A percentile compares a stretch with the other conserved stretches of the same genome.
Conservation (phyloP, 768 basidiomycete species). For the Phlebiopsis gigantea region DNA sequence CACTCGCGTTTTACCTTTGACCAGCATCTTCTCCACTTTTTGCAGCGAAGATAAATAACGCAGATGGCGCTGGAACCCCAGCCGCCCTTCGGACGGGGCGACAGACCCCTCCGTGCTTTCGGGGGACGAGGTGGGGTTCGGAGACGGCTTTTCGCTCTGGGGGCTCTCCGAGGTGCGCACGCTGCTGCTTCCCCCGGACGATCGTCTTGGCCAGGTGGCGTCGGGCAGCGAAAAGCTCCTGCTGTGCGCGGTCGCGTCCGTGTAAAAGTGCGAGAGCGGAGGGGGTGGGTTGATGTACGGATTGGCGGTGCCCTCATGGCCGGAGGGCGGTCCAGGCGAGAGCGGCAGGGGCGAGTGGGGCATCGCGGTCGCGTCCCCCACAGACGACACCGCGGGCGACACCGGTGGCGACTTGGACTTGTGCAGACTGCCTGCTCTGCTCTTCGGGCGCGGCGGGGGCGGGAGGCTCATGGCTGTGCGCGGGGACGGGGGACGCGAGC, state of each 20-base stretch:
- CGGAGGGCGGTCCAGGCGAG: slow-evolving; percentile 5
- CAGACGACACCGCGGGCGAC: slow-evolving; percentile 12
- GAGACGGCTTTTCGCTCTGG: neutral
- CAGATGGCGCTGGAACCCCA: slow-evolving; percentile 10
- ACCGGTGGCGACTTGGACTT: slow-evolving; percentile 10
- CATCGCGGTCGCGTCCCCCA: slow-evolving; percentile 1
- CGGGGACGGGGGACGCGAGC: slow-evolving; percentile 3
- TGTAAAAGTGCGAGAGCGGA: slow-evolving; percentile 17
- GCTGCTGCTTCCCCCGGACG: neutral
- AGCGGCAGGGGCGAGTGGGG: neutral
- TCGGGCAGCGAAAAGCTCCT: slow-evolving; percentile 2
- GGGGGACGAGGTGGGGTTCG: slow-evolving; percentile 5
- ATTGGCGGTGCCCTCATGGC: slow-evolving; percentile 19
- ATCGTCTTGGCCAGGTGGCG: neutral
- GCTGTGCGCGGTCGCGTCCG: slow-evolving; percentile 5
- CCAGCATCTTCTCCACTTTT: slow-evolving; percentile 9
- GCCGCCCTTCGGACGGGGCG: neutral
- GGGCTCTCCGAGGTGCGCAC: neutral
- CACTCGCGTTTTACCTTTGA: slow-evolving; percentile 9
- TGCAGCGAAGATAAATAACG: slow-evolving; percentile 9
- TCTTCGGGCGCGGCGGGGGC: slow-evolving; percentile 21
- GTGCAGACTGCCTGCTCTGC: slow-evolving; percentile 11
- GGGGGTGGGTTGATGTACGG: slow-evolving; percentile 36
- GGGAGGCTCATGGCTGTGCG: slow-evolving; percentile 16
- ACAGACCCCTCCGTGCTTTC: slow-evolving; percentile 4